Conservation (phyloP, 2,329 filamentous ascomycete genomes). For the Helicocarpus griseus region DNA sequence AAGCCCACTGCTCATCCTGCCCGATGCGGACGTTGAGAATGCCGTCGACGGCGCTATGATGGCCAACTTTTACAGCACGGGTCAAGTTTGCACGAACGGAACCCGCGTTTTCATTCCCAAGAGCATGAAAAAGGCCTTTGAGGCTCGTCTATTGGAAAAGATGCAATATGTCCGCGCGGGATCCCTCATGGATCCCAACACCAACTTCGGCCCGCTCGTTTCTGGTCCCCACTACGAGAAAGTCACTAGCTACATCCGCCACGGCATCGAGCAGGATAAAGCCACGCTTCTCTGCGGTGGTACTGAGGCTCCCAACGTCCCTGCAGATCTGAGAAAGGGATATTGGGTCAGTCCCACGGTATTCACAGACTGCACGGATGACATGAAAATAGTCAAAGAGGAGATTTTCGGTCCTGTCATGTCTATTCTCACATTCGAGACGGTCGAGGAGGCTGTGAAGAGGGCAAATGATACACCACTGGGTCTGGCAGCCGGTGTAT, state of each 20-base stretch:
- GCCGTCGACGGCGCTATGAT: constrained; percentile 89
- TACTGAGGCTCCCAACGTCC: constrained; percentile 39
- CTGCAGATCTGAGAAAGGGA: constrained; percentile 47
- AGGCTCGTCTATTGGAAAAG: constrained; percentile 58
- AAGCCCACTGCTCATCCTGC: constrained; percentile 68
- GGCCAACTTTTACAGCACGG: constrained; percentile 85
- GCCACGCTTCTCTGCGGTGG: constrained; percentile 69
- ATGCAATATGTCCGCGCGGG: constrained; percentile 62
- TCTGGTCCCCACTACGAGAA: constrained; percentile 66
- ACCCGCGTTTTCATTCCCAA: constrained; percentile 75
- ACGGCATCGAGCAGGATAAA: constrained; percentile 63
- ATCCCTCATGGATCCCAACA: constrained; percentile 58
- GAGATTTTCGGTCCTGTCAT: constrained; percentile 89
- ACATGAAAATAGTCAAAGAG: constrained; percentile 68
- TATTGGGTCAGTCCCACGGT: constrained; percentile 79
- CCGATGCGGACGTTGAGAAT: constrained; percentile 65
- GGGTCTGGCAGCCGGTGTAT: constrained; percentile 75
- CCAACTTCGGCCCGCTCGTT: constrained; percentile 78
- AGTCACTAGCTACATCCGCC: constrained; percentile 64
- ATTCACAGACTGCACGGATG: constrained; percentile 76
- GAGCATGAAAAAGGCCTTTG: constrained; percentile 56
- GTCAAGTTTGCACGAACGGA: constrained; percentile 88
- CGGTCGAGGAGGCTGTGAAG: constrained; percentile 56
- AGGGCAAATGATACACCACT: constrained; percentile 69
- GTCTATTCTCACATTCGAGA: constrained; percentile 65